A percentile compares a stretch with the other conserved stretches of the same genome.
Conservation (phyloP, 2,329 filamentous ascomycete genomes). For the Xylaria sp. region DNA sequence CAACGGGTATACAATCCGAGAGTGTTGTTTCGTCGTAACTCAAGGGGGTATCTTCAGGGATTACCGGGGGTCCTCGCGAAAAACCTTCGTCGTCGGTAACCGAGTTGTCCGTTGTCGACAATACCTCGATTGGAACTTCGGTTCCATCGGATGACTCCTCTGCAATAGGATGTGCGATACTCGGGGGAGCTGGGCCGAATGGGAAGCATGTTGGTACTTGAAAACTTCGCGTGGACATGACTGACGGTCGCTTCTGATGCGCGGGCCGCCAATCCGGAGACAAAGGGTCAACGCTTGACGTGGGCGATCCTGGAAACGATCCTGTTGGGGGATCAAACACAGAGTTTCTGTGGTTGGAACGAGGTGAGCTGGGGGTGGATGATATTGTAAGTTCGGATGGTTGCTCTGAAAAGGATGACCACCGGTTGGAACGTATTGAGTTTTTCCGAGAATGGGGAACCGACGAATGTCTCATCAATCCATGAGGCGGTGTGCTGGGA, state of each 20-base stretch:
- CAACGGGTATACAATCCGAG: slow-evolving; percentile 53
- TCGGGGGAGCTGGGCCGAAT: slow-evolving; percentile 36
- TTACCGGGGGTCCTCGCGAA: slow-evolving; percentile 35
- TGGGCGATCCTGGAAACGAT: slow-evolving; percentile 80
- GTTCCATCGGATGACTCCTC: slow-evolving; percentile 48
- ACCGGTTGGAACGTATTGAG: slow-evolving; percentile 65
- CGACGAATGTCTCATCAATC: slow-evolving; percentile 52
- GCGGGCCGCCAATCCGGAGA: slow-evolving; percentile 66
- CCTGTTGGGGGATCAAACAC: slow-evolving; percentile 82
- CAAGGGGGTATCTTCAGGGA: slow-evolving; percentile 47
- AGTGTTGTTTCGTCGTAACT: slow-evolving; percentile 41
- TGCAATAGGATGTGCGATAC: slow-evolving; percentile 43
- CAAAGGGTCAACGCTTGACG: slow-evolving; percentile 76
- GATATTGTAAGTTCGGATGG: slow-evolving; percentile 74
- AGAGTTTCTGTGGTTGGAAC: slow-evolving; percentile 76
- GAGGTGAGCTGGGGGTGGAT: slow-evolving; percentile 84
- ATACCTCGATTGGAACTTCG: slow-evolving; percentile 47
- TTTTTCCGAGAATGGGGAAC: slow-evolving; percentile 58
- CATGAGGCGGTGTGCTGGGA: slow-evolving; percentile 56
- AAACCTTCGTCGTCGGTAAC: slow-evolving; percentile 47
- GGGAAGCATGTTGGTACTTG: slow-evolving; percentile 47
- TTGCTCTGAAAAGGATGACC: slow-evolving; percentile 70
- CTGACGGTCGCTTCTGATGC: slow-evolving; percentile 67
- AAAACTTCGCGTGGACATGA: slow-evolving; percentile 64
- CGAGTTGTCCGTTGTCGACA: slow-evolving; percentile 51